These are phyloP conservation scores for Westerdykella sp. DNA, from an alignment of 2,329 filamentous ascomycete genomes.

Conservation along the genomic window DNA sequence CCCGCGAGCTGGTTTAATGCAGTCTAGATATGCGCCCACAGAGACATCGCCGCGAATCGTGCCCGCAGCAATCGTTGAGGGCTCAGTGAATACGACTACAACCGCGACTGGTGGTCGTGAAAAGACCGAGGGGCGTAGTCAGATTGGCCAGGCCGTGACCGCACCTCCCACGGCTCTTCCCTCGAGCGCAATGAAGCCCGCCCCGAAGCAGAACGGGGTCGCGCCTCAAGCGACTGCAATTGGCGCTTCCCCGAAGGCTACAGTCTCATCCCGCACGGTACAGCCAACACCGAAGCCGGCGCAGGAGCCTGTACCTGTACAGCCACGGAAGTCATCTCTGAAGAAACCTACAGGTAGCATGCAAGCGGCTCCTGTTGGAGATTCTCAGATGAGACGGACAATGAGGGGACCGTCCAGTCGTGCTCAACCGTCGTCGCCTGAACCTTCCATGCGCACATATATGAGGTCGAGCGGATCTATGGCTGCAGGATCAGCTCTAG, in stretches of 20 bases:
- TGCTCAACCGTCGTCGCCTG: not conserved
- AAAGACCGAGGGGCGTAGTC: not conserved
- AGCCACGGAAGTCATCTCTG: constrained; percentile 37
- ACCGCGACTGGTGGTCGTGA: not conserved
- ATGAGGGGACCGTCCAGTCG: constrained; percentile 23
- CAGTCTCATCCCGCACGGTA: no score
- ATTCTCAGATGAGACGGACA: constrained; percentile 32
- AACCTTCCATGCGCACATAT: constrained; percentile 2
- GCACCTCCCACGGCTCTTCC: no score
- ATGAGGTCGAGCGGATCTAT: constrained; percentile 10
- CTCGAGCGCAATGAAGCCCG: no score
- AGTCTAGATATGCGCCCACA: constrained; percentile 17
- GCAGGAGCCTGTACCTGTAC: constrained; percentile 6
- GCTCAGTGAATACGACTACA: not conserved
- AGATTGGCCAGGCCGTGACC: no score
- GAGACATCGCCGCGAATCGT: no score
- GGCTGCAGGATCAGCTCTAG: constrained; percentile 20
- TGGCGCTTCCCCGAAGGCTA: no score
- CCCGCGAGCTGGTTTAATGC: constrained; percentile 17
- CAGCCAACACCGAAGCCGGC: no score
- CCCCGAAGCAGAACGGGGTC: no score
- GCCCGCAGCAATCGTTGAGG: no score
- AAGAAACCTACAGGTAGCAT: constrained; percentile 34
- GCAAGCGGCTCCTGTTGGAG: constrained; percentile 15
- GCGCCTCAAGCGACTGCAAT: no score